Evolutionary conservation across 306 rosid species (phyloP), one percentile per base, ranked within the genome.

Genomic region (Coriaria nepalensis): DNA sequence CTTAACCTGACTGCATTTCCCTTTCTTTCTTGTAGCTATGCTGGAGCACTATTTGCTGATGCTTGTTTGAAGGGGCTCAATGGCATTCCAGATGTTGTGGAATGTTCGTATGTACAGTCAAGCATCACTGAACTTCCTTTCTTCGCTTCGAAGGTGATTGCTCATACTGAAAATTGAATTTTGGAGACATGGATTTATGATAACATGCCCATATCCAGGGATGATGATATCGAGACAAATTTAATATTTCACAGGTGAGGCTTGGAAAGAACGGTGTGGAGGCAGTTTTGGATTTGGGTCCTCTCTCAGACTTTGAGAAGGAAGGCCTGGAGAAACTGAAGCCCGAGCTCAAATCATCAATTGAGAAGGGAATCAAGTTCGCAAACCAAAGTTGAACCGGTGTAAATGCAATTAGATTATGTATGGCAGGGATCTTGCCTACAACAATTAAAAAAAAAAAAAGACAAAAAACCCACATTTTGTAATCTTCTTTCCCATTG

Each of bases 61-160:
- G 95, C 98, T 55, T 90, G 98, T 71, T 80, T 90, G 50, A 90
- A 90, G 86, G 98, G 98, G 43, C 92, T 85, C 33, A 90, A 90
- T 49, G 98, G 98, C 6, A 95, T 90, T 38, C 95, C 95, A 10
- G 98, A 90, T 73, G 95, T 90, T 42, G 92, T 85, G 49, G 98
- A 85, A 71, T 90, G 98, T 58, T 81, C 98, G 9, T 90, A 12
- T 57, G 98, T 90, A 61, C 95, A 90, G 69, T 90, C 98, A 52
- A 71, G 5, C 38, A 49, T 90, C 64, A 73, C 95, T 10, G 95
- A 90, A 33, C 94, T 90, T 50, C 95, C 98, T 49, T 90, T 85
- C 98, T 90, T 90, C 63, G 94, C 98, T 55, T 90, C 98, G 13
- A 81, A 90, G 98, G 98, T 90, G 45, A 70, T 53, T 47, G 50